phyloP scores from a whole-genome alignment of 768 basidiomycete species.

The Leucosporidium creatinivorum region DNA sequence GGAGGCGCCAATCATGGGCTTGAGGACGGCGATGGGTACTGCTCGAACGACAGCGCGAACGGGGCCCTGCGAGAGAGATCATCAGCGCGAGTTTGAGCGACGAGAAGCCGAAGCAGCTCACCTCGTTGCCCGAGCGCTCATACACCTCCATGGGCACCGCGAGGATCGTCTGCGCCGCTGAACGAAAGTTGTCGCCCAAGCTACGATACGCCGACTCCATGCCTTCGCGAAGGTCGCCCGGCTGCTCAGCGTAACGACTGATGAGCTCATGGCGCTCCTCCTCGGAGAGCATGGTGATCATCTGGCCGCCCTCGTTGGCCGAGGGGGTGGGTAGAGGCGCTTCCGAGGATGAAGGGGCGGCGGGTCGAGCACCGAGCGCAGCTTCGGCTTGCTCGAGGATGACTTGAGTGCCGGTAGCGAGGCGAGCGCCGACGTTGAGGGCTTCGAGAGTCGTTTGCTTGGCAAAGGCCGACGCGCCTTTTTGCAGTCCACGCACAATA shows the following conservation, averaged over 20 bases:
- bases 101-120: slow-evolving; percentile 41
- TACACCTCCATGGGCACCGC: slow-evolving; percentile 99
- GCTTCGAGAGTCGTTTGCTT: slow-evolving; percentile 93
- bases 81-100: background rate
- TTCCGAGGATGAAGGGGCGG: background rate
- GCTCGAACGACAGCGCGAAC: slow-evolving; percentile 91
- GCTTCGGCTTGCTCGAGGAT: slow-evolving; percentile 91
- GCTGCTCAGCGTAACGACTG: slow-evolving; percentile 89
- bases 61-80: slow-evolving; percentile 58
- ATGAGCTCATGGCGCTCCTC: slow-evolving; percentile 19
- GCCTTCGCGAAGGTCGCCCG: slow-evolving; percentile 72
- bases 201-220: slow-evolving; percentile 86
- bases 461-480: slow-evolving; percentile 85
- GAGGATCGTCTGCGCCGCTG: slow-evolving; percentile 94
- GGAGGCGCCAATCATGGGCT: slow-evolving; percentile 95
- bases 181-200: slow-evolving; percentile 73
- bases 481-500: slow-evolving; percentile 83
- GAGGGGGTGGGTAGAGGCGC: background rate
- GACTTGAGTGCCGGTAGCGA: slow-evolving; percentile 96
- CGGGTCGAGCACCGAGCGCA: slow-evolving; percentile 49
- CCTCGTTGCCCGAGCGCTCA: slow-evolving; percentile 86
- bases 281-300: background rate
- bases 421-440: slow-evolving; percentile 81
- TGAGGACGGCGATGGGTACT: slow-evolving; percentile 92
- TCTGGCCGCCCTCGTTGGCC: background rate